These are phyloP conservation scores for Petunia secreta DNA, from an alignment of 257 asterid species.

Conservation along the genomic window DNA sequence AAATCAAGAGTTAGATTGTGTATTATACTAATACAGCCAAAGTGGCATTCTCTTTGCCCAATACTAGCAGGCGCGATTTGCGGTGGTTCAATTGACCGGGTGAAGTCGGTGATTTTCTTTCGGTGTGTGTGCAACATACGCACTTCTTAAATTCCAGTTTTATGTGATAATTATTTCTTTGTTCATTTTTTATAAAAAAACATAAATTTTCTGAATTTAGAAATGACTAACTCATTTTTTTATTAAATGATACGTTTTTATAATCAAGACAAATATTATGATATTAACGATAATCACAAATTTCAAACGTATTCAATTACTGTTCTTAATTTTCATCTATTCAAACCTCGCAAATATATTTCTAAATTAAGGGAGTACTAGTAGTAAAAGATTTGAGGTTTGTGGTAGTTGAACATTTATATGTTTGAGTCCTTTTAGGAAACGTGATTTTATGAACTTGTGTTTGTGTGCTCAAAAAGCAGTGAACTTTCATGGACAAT, in stretches of 20 bases:
- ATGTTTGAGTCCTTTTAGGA: background rate
- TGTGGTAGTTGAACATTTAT: slow-evolving; percentile 13
- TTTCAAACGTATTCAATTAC: too few species aligned
- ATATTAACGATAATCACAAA: too few species aligned
- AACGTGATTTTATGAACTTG: slow-evolving; percentile 4
- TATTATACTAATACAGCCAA: slow-evolving; percentile 20
- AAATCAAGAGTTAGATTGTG: background rate
- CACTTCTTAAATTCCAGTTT: too few species aligned
- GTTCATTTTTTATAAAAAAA: slow-evolving; percentile 25
- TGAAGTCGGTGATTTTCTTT: slow-evolving; percentile 27
- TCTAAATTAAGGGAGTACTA: background rate
- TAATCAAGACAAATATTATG: too few species aligned
- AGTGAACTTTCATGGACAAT: background rate
- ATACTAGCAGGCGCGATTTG: slow-evolving; percentile 48
- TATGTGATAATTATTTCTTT: too few species aligned
- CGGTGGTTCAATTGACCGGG: slow-evolving; percentile 48
- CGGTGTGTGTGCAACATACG: slow-evolving; percentile 5
- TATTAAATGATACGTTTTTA: too few species aligned
- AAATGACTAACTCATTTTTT: too few species aligned
- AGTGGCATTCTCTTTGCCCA: slow-evolving; percentile 42
- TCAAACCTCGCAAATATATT: too few species aligned
- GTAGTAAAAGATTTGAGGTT: background rate
- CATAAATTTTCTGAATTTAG: too few species aligned
- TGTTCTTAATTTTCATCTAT: too few species aligned
- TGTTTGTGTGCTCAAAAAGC: slow-evolving; percentile 3